Conservation (phyloP, 768 basidiomycete species). For the Leccinum ochraceum region DNA sequence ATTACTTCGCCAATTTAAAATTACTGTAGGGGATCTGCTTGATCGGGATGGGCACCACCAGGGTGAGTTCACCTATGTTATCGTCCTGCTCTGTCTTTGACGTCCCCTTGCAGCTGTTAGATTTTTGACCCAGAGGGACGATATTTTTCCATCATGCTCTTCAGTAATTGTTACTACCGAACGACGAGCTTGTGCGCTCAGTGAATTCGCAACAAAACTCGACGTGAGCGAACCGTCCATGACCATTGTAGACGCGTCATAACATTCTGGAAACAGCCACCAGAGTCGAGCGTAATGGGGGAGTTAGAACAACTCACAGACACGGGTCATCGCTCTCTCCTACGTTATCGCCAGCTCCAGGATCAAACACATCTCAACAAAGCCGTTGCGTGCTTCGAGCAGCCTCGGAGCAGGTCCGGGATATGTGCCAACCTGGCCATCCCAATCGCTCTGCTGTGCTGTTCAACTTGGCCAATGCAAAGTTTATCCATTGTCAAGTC, state of each 20-base stretch:
- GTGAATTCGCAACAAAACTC: background rate
- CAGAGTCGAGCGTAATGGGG: background rate
- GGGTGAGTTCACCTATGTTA: background rate
- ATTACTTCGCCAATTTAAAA: background rate
- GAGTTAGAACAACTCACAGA: background rate
- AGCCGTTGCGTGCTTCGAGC: background rate
- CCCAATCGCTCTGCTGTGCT: background rate
- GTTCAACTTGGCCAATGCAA: background rate
- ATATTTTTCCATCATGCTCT: background rate
- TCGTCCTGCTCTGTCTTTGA: background rate
- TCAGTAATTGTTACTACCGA: background rate
- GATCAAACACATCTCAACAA: background rate
- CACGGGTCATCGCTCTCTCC: background rate
- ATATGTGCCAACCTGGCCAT: background rate
- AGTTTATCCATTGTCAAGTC: background rate
- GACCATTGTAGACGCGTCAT: background rate
- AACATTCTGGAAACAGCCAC: background rate
- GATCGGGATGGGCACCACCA: background rate
- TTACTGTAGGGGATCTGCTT: background rate
- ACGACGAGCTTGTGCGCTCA: background rate
- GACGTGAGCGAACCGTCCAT: background rate
- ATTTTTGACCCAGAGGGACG: background rate
- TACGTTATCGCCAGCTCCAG: background rate
- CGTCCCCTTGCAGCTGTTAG: background rate
- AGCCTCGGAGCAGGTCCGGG: background rate